These are phyloP conservation scores for Mucor circinelloides DNA, from an alignment of 371 early-diverging fungal genomes.

Conservation along the genomic window DNA sequence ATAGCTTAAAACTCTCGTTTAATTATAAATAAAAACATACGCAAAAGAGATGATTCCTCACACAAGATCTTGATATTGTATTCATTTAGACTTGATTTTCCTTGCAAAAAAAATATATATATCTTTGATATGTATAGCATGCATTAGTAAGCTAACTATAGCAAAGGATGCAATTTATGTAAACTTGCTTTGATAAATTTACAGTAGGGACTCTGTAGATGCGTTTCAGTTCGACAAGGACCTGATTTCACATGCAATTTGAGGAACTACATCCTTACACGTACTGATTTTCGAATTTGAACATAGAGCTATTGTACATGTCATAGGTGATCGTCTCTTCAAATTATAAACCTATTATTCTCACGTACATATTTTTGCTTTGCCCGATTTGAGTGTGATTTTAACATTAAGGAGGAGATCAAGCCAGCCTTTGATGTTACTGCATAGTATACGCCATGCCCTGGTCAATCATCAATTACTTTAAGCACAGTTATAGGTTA, in stretches of 20 bases:
- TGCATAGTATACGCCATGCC: no score
- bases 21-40: background rate
- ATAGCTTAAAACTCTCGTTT: conserved; percentile 2
- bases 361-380: conserved; percentile 22
- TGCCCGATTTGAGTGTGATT: no score
- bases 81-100: no score
- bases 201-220: background rate
- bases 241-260: background rate
- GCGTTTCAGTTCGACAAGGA: background rate
- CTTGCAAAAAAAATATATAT: no score
- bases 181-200: background rate
- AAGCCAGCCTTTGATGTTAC: no score
- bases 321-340: no score
- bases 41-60: background rate
- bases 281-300: background rate
- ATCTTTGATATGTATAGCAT: conserved; percentile 9
- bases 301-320: background rate
- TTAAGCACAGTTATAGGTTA: no score
- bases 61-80: background rate
- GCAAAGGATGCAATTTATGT: background rate
- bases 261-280: background rate
- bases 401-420: no score
- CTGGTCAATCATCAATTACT: no score
- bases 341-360: background rate
- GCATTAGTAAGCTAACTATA: background rate